phyloP scores from a whole-genome alignment of 2,329 filamentous ascomycete genomes.

The Aspergillus floridensis region DNA sequence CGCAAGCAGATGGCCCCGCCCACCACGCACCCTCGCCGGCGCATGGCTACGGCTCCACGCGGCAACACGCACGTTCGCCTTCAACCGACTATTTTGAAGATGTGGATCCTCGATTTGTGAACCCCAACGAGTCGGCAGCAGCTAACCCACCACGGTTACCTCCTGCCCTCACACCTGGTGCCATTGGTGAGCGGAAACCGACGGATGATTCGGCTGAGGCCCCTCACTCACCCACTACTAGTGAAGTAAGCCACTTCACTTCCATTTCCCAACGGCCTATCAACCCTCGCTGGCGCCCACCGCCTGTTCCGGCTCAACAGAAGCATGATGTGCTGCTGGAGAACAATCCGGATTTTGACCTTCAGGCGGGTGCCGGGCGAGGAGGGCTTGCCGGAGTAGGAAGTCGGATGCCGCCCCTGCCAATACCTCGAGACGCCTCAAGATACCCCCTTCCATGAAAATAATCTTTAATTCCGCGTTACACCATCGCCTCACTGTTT shows the following conservation, averaged over 20 bases:
- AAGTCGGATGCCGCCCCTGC: slow-evolving; percentile 28
- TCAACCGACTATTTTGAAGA: slow-evolving; percentile 79
- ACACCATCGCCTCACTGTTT: neutral
- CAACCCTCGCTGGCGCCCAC: slow-evolving; percentile 76
- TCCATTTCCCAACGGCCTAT: slow-evolving; percentile 84
- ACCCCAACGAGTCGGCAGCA: slow-evolving; percentile 28
- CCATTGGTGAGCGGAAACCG: slow-evolving; percentile 39
- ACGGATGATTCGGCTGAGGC: slow-evolving; percentile 57
- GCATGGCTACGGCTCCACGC: slow-evolving; percentile 20
- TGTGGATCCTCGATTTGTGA: slow-evolving; percentile 79
- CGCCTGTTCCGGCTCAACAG: slow-evolving; percentile 46
- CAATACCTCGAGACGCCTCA: slow-evolving; percentile 16
- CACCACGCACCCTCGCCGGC: slow-evolving; percentile 19
- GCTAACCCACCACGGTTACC: slow-evolving; percentile 29
- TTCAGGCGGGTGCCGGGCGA: slow-evolving; percentile 49
- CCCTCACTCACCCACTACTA: slow-evolving; percentile 69
- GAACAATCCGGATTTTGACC: slow-evolving; percentile 80
- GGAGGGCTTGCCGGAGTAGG: slow-evolving; percentile 20
- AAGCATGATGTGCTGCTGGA: slow-evolving; percentile 72
- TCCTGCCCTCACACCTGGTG: slow-evolving; percentile 40
- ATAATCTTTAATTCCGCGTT: slow-evolving; percentile 8
- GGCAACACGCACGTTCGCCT: slow-evolving; percentile 31
- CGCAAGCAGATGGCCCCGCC: slow-evolving; percentile 16
- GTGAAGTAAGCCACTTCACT: slow-evolving; percentile 82
- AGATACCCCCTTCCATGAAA: slow-evolving; percentile 27